Base-by-base conservation (phyloP, 2,329 filamentous ascomycete genomes). In the Aureobasidium leucospermi region DNA sequence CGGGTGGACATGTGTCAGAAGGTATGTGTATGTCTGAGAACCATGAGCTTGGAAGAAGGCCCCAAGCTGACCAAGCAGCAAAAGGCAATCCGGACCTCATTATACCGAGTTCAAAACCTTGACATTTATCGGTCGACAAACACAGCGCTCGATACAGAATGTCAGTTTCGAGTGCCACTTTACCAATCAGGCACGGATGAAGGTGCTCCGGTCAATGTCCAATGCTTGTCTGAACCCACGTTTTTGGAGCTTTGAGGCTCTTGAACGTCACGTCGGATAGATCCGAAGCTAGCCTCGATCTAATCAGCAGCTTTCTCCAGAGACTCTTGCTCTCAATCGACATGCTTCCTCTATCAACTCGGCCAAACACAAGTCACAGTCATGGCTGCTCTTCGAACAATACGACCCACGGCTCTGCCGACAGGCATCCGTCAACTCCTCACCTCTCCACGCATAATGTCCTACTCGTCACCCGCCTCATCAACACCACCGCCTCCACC, bases 371-470 rank as follows among this genome's bases (percentile, higher is more conserved):
- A n/a, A 38, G 9, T 23, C 6, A 43, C 29, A 34, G 48, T 32
- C 13, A 60, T 60, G 58, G 49, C 49, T 23, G 32, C 58, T n/a
- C 39, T 60, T 19, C 52, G 59, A 38, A 55, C 53, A 16, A 13
- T 52, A 51, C 51, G 59, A 4, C 52, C 59, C 4, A 39, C 46
- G 34, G 59, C 53, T 28, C 52, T 58, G 38, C 53, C 59, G 15
- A 23, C 52, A 10, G 32, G 43, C 23, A 48, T 61, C 36, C 51
- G 59, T 6, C 52, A 58, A 31, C 19, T 58, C 5, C n/a, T 51
- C 23, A 16, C 23, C 38, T 31, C 41, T n/a, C 23, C 43, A 16
- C 59, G 49, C 36, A 41, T 11, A 10, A 56, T 36, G 39, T 32
- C 45, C 36, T 58, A 61, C 29, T 61, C 59, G 13, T 49, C 59